Conservation (phyloP, 345 rosid genomes). For the Bruguiera sexangula region DNA sequence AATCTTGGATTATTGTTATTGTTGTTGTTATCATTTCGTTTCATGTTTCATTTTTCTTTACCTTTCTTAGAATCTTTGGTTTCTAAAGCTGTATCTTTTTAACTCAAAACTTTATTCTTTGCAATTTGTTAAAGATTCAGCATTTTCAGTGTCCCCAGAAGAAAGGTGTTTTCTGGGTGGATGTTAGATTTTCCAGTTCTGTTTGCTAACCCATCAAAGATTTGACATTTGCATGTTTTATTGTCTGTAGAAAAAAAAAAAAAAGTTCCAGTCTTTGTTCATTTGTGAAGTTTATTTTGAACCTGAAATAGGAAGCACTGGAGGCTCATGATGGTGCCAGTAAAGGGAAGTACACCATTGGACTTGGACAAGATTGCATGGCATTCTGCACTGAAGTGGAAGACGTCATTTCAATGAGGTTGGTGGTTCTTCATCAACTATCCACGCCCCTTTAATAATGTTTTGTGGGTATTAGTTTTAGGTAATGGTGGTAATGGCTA, state of each 20-base stretch:
- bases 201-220: background rate
- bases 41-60: too few species aligned
- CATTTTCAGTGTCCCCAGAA: background rate
- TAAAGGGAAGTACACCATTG: conserved; percentile 97
- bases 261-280: background rate
- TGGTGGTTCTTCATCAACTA: conserved; percentile 4
- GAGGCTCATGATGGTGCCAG: conserved; percentile 97
- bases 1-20: background rate
- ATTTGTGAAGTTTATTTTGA: background rate
- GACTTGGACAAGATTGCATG: conserved; percentile 98
- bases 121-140: background rate
- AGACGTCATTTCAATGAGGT: conserved; percentile 99
- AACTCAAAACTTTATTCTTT: background rate
- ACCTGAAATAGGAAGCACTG: conserved; percentile 61
- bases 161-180: background rate
- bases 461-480: background rate
- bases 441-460: background rate
- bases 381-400: conserved; percentile 96
- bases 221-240: background rate
- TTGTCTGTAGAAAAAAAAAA: too few species aligned
- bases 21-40: background rate
- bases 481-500: background rate
- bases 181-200: background rate
- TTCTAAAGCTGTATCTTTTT: too few species aligned
- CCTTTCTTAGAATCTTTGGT: too few species aligned